Conservation (phyloP, 768 basidiomycete species). For the Tulasnella sp. region DNA sequence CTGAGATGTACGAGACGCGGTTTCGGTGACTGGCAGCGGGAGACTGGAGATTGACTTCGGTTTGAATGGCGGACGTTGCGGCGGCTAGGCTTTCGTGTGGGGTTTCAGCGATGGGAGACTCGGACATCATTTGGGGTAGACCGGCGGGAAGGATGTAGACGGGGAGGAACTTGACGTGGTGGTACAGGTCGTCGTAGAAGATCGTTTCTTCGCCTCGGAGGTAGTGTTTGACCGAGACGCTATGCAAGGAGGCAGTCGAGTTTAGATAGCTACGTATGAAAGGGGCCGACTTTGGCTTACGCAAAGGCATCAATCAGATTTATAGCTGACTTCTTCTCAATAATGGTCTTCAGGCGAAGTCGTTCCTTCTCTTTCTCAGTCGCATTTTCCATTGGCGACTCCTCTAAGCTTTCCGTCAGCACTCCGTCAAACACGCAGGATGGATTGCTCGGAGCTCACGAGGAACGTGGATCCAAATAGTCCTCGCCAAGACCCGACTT, state of each 20-base stretch:
- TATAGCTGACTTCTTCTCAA: slow-evolving; percentile 60
- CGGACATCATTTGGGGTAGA: background rate
- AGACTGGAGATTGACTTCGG: background rate
- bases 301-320: slow-evolving; percentile 57
- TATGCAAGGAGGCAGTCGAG: background rate
- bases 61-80: background rate
- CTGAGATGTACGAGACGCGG: background rate
- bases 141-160: slow-evolving; percentile 24
- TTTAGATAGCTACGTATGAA: background rate
- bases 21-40: background rate
- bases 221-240: slow-evolving; percentile 58
- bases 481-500: slow-evolving; percentile 22
- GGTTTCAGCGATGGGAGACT: no score
- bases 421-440: background rate
- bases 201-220: slow-evolving; percentile 41
- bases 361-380: background rate
- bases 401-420: background rate
- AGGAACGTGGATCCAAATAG: slow-evolving; percentile 58
- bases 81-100: no score
- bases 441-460: slow-evolving; percentile 35
- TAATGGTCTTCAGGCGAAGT: slow-evolving; percentile 27
- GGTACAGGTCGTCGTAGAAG: slow-evolving; percentile 21
- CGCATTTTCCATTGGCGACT: background rate
- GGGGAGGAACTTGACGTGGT: slow-evolving; percentile 39
- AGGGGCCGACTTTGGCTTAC: slow-evolving; percentile 9